Conservation (phyloP, 2,329 filamentous ascomycete genomes). For the Amesomyces nigricolor region DNA sequence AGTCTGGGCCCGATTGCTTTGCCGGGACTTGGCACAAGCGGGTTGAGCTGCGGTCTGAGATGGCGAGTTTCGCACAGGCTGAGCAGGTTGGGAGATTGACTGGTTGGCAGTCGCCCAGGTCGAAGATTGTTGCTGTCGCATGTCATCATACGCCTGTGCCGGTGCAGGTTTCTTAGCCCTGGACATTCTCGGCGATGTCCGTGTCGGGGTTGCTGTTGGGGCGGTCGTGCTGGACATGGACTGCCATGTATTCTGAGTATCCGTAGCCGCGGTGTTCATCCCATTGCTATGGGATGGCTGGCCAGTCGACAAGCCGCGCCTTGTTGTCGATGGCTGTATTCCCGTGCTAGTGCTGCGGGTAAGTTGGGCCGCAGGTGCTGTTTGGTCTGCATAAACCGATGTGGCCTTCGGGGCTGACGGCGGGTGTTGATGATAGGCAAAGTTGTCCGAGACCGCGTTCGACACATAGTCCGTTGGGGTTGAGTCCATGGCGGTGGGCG, state of each 20-base stretch:
- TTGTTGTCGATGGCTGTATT: constrained; percentile 5
- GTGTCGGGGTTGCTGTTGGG: constrained; percentile 1
- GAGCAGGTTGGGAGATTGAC: constrained; percentile 14
- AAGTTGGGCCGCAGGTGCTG: constrained; percentile 5
- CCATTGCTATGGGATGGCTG: constrained; percentile 11
- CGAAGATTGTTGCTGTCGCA: constrained; percentile 17
- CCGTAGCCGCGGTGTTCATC: background rate
- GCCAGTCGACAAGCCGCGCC: constrained; percentile 16
- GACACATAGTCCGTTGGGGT: constrained; percentile 13
- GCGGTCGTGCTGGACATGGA: constrained; percentile 9
- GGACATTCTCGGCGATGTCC: constrained; percentile 18
- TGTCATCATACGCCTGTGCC: constrained; percentile 19
- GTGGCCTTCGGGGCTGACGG: constrained; percentile 3
- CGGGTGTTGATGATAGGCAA: constrained; percentile 13
- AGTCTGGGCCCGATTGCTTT: constrained; percentile 32
- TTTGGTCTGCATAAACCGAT: constrained; percentile 16
- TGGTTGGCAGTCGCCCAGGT: constrained; percentile 25
- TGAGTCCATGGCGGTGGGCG: constrained; percentile 12
- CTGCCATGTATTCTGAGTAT: constrained; percentile 15
- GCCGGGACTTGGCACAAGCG: constrained; percentile 32
- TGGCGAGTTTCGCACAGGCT: constrained; percentile 25
- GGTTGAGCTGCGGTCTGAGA: constrained; percentile 30
- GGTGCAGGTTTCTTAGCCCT: constrained; percentile 15
- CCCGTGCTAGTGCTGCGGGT: constrained; percentile 1
- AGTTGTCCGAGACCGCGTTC: constrained; percentile 11